Percentiles rank a stretch among this genome's conserved stretches.
These are phyloP conservation scores for Sclerotinia borealis DNA, from an alignment of 2,329 filamentous ascomycete genomes.

Conservation along the genomic window DNA sequence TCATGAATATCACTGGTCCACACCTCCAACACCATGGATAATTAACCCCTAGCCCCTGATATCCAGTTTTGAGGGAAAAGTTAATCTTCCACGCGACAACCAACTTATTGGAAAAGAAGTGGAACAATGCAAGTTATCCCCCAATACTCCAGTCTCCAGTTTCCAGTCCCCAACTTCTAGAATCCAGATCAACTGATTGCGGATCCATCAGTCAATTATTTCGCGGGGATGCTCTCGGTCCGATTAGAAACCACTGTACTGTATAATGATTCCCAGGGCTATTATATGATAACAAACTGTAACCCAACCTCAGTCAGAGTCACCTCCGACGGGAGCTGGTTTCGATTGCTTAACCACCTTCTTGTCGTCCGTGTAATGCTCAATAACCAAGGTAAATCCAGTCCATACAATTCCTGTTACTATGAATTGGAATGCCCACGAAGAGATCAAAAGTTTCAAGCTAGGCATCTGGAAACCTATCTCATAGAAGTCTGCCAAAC, in stretches of 20 bases:
- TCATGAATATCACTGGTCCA: not conserved
- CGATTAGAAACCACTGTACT: not conserved
- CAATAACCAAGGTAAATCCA: constrained; percentile 23
- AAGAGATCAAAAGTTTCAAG: constrained; percentile 22
- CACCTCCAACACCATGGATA: not conserved
- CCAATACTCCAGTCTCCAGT: not conserved
- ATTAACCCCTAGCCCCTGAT: too few relatives aligned
- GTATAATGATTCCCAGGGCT: not conserved
- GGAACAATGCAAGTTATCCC: not conserved
- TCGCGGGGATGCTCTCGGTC: constrained; percentile 2
- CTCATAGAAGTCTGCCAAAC: constrained; percentile 20
- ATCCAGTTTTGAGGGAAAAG: not conserved
- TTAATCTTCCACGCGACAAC: not conserved
- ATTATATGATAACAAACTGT: not conserved
- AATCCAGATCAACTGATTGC: not conserved
- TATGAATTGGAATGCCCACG: constrained; percentile 22
- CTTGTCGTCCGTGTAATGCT: constrained; percentile 15
- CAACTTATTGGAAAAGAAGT: not conserved
- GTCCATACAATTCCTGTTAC: constrained; percentile 23
- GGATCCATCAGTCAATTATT: not conserved
- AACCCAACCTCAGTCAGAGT: not conserved
- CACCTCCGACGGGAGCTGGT: not conserved
- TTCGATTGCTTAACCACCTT: not conserved
- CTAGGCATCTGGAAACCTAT: constrained; percentile 14
- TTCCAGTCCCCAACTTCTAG: not conserved